A percentile compares a stretch with the other conserved stretches of the same genome.
These are phyloP conservation scores for Prototheca wickerhamii DNA, from an alignment of 163 green algal genomes.

Conservation along the genomic window DNA sequence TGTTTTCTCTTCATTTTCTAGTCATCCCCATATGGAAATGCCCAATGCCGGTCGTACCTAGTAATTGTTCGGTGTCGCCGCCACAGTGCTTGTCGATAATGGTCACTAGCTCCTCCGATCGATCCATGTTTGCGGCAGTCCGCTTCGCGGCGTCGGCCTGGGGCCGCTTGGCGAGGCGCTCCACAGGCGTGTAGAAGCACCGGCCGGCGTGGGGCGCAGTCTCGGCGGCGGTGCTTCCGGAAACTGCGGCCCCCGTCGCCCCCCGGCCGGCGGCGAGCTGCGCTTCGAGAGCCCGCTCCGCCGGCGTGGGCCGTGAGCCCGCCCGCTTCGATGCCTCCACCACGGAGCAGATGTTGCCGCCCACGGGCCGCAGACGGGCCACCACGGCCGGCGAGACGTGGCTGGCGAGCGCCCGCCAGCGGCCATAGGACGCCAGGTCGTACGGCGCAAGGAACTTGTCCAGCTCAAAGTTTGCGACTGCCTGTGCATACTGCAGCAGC, in stretches of 20 bases:
- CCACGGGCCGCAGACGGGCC: slow-evolving; percentile 31
- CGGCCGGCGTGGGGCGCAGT: slow-evolving; percentile 14
- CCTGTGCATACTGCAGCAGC: neutral
- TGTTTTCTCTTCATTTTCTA: too few species aligned
- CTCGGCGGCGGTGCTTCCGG: neutral
- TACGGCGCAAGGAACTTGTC: slow-evolving; percentile 72
- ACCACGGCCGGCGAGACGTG: slow-evolving; percentile 42
- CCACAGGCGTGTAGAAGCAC: slow-evolving; percentile 52
- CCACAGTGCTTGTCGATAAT: neutral
- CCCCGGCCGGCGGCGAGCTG: neutral
- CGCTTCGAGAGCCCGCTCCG: slow-evolving; percentile 22
- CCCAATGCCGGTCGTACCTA: too few species aligned
- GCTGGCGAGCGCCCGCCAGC: slow-evolving; percentile 49
- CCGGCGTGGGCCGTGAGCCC: slow-evolving; percentile 7
- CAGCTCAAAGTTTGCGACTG: slow-evolving; percentile 42
- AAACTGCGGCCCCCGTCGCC: neutral
- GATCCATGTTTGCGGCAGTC: slow-evolving; percentile 61
- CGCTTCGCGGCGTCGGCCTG: slow-evolving; percentile 41
- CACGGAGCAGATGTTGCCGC: slow-evolving; percentile 19
- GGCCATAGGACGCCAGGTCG: slow-evolving; percentile 42
- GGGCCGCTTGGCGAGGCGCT: slow-evolving; percentile 50
- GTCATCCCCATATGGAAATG: too few species aligned
- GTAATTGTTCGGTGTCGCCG: neutral
- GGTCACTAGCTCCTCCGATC: neutral
- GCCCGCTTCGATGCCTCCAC: neutral